Evolutionary conservation across 2,329 filamentous ascomycete genomes (phyloP).

Genomic region (Graphilbum fragrans): DNA sequence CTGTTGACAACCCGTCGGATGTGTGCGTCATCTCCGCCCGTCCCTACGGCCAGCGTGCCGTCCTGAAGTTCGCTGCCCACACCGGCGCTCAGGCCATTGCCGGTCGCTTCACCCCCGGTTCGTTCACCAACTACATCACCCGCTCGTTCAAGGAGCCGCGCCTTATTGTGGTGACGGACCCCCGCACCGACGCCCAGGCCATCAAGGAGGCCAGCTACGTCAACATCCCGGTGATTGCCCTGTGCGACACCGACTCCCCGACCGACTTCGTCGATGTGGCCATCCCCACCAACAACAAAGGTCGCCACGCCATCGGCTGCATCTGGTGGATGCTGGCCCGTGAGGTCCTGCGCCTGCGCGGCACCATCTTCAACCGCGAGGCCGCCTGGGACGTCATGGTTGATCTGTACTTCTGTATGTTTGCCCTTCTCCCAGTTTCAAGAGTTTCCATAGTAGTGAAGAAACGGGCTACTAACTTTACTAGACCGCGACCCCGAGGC

Average conservation of each 20-base stretch:
- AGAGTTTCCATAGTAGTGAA: not conserved
- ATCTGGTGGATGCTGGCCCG: constrained; percentile 99
- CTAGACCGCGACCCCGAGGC: constrained; percentile 94
- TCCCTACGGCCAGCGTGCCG: constrained; percentile 98
- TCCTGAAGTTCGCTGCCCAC: constrained; percentile 99
- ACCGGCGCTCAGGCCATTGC: constrained; percentile 96
- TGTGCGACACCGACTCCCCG: constrained; percentile 97
- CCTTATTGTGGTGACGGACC: constrained; percentile 98
- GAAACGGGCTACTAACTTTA: constrained; percentile 7
- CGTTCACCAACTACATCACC: constrained; percentile 99
- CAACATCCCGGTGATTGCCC: constrained; percentile 99
- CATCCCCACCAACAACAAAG: constrained; percentile 99
- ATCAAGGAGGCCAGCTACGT: constrained; percentile 99
- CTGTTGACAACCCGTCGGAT: constrained; percentile 98
- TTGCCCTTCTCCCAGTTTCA: not conserved
- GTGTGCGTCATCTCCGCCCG: constrained; percentile 98
- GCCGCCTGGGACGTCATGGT: constrained; percentile 98
- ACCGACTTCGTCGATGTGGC: constrained; percentile 99
- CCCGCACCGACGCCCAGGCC: constrained; percentile 97
- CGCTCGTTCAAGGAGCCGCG: constrained; percentile 99
- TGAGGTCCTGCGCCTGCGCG: constrained; percentile 97
- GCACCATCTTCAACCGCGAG: constrained; percentile 92
- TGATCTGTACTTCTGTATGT: constrained; percentile 95
- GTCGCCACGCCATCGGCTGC: constrained; percentile 95
- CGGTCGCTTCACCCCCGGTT: constrained; percentile 99